Conservation (phyloP, 345 rosid genomes). For the Gossypioides kirkii region DNA sequence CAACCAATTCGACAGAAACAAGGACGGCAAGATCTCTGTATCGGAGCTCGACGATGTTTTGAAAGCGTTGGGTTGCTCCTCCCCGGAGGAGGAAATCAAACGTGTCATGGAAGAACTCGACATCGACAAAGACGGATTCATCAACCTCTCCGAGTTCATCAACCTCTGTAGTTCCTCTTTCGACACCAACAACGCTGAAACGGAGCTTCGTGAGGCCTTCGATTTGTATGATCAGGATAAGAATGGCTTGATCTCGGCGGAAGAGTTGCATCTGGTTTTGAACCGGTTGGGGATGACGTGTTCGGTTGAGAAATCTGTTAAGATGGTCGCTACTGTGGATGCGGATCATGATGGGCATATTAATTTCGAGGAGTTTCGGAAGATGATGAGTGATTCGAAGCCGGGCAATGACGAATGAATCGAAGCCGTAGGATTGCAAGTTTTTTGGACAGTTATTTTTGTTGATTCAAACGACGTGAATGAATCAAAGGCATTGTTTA, state of each 20-base stretch:
- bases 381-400: slow-evolving; percentile 53
- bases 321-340: slow-evolving; percentile 69
- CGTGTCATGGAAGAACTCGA: slow-evolving; percentile 74
- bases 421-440: not conserved
- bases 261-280: slow-evolving; percentile 65
- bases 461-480: not conserved
- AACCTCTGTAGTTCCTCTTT: slow-evolving; percentile 50
- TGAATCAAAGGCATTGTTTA: not conserved
- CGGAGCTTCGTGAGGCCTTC: slow-evolving; percentile 81
- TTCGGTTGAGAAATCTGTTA: slow-evolving; percentile 51
- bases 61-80: not conserved
- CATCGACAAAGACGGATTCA: slow-evolving; percentile 68
- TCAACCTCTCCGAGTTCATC: slow-evolving; percentile 58
- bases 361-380: slow-evolving; percentile 66
- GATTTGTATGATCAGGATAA: slow-evolving; percentile 71
- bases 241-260: slow-evolving; percentile 69
- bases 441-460: not conserved
- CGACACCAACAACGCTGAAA: slow-evolving; percentile 7
- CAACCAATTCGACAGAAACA: slow-evolving; percentile 29
- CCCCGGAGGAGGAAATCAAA: slow-evolving; percentile 31
- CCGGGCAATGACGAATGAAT: not conserved
- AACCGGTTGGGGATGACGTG: slow-evolving; percentile 59
- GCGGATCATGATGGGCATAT: slow-evolving; percentile 74
- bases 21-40: slow-evolving; percentile 68
- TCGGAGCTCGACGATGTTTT: not conserved